Evolutionary conservation across 2,329 filamentous ascomycete species (phyloP), one percentile per base, ranked within the genome.

Genomic region (Phyllosticta citriasiana): DNA sequence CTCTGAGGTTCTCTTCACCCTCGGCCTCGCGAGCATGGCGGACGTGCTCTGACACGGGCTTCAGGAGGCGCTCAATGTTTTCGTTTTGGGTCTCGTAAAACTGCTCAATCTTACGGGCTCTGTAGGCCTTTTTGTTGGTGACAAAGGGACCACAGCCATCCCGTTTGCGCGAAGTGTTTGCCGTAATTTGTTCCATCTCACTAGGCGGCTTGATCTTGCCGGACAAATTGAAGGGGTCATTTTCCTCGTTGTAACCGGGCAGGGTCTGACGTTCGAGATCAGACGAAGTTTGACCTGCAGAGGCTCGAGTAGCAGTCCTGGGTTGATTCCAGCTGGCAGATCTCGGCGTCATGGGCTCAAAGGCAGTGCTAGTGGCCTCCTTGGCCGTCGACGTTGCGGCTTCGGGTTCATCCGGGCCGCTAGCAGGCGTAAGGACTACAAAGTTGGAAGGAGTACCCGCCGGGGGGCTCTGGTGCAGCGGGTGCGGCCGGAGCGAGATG

Each of bases 31-130:
- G 87, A 40, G 92, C 92, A 55, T 91, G 87, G 40, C 87, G 85
- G 19, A 88, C 81, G 75, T 97, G 94, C 70, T 97, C 91, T 70
- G 96, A 91, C 2, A 97, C 93, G 2, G 89, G 87, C 77, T 96
- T 97, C 66, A 97, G 81, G 76, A 97, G 83, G 10, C 90, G 85
- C 77, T 96, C 85, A 66, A 99, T 99, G 68, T 90, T 92, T 72
- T 92, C 89, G 72, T 99, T 99, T 72, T 99, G 93, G 30, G 82
- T 81, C 72, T 90, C 84, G 79, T 97, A 97, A 77, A 97, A 97
- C 57, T 84, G 83, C 69, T 88, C 82, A 16, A 97, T 73, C 69
- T 83, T 86, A 65, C 78, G 80, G 14, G 81, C 73, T 65, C 75
- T 69, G 65, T 73, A 64, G n/a, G 72, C 73, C 33, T 71, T 75